Base-by-base conservation (phyloP, 352 stramenopile genomes). In the Phytophthora vignae region DNA sequence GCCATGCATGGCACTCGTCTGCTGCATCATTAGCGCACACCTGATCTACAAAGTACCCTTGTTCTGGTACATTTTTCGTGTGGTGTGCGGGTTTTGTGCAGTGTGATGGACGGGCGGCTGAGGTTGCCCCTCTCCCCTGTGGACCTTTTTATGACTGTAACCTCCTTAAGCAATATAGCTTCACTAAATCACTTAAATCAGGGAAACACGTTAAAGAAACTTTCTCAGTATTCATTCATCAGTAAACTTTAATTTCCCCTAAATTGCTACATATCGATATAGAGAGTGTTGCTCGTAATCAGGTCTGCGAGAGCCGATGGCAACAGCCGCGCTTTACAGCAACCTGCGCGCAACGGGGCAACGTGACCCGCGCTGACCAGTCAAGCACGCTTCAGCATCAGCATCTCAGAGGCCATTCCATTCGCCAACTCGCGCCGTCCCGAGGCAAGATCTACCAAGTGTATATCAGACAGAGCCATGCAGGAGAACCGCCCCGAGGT, bases 401-500 rank as follows among this genome's bases (percentile, higher is more conserved):
- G 33, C 36, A 52, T 29, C 36, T 52, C 48, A n/a, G 42, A 60
- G 33, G 33, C 33, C 9, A 14, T 12, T 40, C 33, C 33, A 71
- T 71, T 71, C 56, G 40, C 56, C 56, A 71, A 71, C 48, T 66
- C 27, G 48, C 55, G 14, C 22, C 22, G 22, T 25, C 22, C 22
- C 22, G 22, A 25, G 22, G 22, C 52, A 67, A 60, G 61, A 68
- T 68, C 61, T 31, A n/a, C 31, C 22, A 2, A 33, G 17, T 14
- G 17, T 1, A 31, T n/a, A 55, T 17, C 19, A 31, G 27, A 31
- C 27, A 31, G 3, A 31, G 27, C 1, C 29, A 87, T 85, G 76
- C 79, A 88, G 62, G 66, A 76, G 19, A 87, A 83, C 60, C 67
- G 72, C 11, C 74, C 78, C 11, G 70, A 67, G 31, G 77, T 90